These are phyloP conservation scores for Rhizopus arrhizus DNA, from an alignment of 371 early-diverging fungal genomes.

Conservation along the genomic window DNA sequence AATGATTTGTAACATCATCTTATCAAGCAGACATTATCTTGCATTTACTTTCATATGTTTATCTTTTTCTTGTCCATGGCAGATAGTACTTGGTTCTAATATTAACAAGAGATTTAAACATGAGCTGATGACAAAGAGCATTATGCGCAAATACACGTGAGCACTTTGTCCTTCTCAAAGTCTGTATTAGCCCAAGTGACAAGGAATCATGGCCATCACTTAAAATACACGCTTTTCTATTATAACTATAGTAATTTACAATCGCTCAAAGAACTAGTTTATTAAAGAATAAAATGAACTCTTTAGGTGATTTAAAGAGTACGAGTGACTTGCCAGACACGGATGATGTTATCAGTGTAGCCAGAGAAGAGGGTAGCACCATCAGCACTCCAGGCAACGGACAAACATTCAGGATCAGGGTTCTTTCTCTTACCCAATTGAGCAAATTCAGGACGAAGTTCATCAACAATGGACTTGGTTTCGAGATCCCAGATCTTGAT, in stretches of 20 bases:
- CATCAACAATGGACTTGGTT: conserved; percentile 90
- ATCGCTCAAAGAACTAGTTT: background rate
- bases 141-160: no score
- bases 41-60: no score
- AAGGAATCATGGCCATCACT: no score
- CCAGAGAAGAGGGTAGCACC: conserved; percentile 96
- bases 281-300: background rate
- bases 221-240: no score
- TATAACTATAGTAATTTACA: background rate
- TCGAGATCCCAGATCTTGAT: conserved; percentile 99
- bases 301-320: conserved; percentile 32
- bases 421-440: conserved; percentile 71
- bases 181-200: no score
- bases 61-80: no score
- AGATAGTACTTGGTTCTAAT: no score
- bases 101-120: no score
- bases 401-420: conserved; percentile 79
- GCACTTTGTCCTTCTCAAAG: no score
- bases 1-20: no score
- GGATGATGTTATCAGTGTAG: conserved; percentile 92
- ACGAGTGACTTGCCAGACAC: conserved; percentile 85
- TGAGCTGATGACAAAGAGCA: no score
- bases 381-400: conserved; percentile 96
- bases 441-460: conserved; percentile 85
- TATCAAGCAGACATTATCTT: no score